phyloP scores from a whole-genome alignment of 2,329 filamentous ascomycete species.

The Sarocladium kiliense region DNA sequence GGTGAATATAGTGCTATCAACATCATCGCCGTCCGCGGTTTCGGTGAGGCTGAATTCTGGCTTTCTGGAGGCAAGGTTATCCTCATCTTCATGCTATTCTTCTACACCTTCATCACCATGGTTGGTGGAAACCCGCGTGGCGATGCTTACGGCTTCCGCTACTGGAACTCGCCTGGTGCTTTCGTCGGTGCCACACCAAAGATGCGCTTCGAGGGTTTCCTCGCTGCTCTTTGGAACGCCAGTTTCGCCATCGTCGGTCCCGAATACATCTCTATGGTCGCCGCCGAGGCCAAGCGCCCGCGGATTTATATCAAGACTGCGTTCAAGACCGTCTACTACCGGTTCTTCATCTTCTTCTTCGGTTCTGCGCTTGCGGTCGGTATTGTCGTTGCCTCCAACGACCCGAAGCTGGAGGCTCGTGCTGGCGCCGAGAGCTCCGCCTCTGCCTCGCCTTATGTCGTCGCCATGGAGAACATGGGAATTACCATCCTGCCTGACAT shows the following conservation, averaged over 20 bases:
- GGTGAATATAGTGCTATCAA: constrained; percentile 46
- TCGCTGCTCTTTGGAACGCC: constrained; percentile 61
- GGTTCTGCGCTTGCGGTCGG: constrained; percentile 62
- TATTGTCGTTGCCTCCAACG: constrained; percentile 62
- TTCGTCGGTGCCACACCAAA: constrained; percentile 27
- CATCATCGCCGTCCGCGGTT: constrained; percentile 59
- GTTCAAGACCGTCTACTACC: constrained; percentile 69
- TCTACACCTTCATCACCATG: constrained; percentile 77
- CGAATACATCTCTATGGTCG: constrained; percentile 64
- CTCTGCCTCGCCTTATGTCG: constrained; percentile 52
- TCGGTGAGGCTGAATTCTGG: constrained; percentile 70
- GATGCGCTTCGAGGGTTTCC: constrained; percentile 65
- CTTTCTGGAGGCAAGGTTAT: constrained; percentile 58
- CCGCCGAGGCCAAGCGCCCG: constrained; percentile 63
- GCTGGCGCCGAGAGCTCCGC: constrained; percentile 27
- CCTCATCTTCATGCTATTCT: constrained; percentile 61
- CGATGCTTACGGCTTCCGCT: constrained; percentile 65
- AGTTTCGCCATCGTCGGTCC: constrained; percentile 61
- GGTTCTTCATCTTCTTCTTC: constrained; percentile 67
- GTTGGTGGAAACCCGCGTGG: constrained; percentile 68
- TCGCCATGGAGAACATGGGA: constrained; percentile 49
- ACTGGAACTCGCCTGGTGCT: constrained; percentile 46
- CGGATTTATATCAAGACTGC: constrained; percentile 60
- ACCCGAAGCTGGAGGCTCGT: constrained; percentile 38
- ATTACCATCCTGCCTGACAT: constrained; percentile 50